These are phyloP conservation scores for Agaricus blazei DNA, from an alignment of 768 basidiomycete genomes.

Conservation along the genomic window DNA sequence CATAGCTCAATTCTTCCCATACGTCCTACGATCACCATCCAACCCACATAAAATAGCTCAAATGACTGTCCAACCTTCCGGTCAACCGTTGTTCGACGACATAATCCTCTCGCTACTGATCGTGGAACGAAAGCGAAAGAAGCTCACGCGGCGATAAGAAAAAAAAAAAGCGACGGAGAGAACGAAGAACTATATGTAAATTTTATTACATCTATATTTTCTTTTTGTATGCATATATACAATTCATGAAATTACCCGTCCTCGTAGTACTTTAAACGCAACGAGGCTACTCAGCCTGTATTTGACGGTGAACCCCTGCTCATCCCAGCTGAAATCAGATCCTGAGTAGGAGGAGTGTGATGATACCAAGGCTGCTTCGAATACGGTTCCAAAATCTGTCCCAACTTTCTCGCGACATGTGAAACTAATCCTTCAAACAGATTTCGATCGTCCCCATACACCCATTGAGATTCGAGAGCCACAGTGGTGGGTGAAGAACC, in stretches of 20 bases:
- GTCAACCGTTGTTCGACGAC: constrained; percentile 13
- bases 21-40: neutral
- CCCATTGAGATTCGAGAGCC: constrained; percentile 53
- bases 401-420: constrained; percentile 51
- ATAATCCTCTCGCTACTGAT: constrained; percentile 12
- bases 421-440: constrained; percentile 66
- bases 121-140: constrained; percentile 9
- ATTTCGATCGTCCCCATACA: constrained; percentile 48
- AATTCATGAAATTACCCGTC: no score
- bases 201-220: neutral
- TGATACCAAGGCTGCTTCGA: neutral
- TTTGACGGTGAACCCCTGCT: neutral
- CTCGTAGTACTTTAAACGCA: no score
- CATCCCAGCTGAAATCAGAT: neutral
- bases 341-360: neutral
- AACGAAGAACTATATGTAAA: neutral
- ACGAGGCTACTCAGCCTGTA: neutral
- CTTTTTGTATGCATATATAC: neutral
- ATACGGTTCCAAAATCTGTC: neutral
- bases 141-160: neutral
- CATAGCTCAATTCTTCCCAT: constrained; percentile 3
- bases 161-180: neutral
- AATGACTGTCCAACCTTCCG: constrained; percentile 10
- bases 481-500: neutral
- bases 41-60: neutral